phyloP scores from a whole-genome alignment of 108 stramenopile species.

The Nitzschia sp. region DNA sequence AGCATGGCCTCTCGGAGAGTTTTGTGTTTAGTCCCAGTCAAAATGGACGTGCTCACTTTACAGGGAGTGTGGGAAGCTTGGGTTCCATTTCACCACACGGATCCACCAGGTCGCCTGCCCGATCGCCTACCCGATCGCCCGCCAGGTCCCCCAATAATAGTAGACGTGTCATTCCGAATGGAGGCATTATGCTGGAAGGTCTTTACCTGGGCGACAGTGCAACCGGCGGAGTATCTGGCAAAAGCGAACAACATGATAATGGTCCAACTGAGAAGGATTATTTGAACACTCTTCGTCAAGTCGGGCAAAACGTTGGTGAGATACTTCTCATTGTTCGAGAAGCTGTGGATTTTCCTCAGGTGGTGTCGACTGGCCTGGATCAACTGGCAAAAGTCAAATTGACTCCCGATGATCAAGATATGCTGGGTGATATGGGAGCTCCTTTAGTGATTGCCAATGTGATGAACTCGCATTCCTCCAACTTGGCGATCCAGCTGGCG shows the following conservation, averaged over 20 bases:
- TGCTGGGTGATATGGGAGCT: conserved; percentile 33
- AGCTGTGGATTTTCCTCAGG: background rate
- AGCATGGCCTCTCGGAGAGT: conserved; percentile 38
- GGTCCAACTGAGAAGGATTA: conserved; percentile 1
- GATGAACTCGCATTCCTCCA: conserved; percentile 38
- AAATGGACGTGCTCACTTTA: background rate
- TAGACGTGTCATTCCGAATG: no score
- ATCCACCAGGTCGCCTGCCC: no score
- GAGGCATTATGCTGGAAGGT: no score
- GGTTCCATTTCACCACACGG: conserved; percentile 20
- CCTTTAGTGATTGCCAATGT: conserved; percentile 44
- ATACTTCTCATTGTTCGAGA: conserved; percentile 30
- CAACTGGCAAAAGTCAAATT: conserved; percentile 38
- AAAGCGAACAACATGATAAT: background rate
- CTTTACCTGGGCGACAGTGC: background rate
- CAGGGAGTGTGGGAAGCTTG: conserved; percentile 24
- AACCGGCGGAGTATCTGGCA: background rate
- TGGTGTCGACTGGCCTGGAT: conserved; percentile 8
- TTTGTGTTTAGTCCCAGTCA: conserved; percentile 15
- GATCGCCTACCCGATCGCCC: no score
- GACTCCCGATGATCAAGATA: conserved; percentile 29
- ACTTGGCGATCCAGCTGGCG: conserved; percentile 45
- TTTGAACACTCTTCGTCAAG: conserved; percentile 9
- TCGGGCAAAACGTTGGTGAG: conserved; percentile 20
- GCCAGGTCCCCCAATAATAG: no score